A percentile compares a stretch with the other conserved stretches of the same genome.
Evolutionary conservation across 345 rosid species (phyloP).

Genomic region (Murraya paniculata): DNA sequence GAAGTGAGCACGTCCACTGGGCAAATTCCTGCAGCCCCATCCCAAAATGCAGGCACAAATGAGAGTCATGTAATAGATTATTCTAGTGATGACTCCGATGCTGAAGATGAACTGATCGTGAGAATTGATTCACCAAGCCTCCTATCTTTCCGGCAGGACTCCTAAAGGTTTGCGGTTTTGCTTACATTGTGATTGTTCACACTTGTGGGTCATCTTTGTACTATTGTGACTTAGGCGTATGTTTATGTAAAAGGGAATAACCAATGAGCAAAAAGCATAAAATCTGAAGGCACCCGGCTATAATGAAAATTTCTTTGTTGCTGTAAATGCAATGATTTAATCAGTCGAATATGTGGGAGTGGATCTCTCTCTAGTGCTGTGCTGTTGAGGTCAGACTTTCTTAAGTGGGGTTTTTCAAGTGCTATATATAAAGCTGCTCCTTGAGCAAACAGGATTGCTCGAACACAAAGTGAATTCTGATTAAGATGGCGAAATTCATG

Average conservation of each 20-base stretch:
- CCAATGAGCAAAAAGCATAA: neutral
- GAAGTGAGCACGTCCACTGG: conserved; percentile 17
- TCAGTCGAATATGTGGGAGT: neutral
- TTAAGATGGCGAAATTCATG: neutral
- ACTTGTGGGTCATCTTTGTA: neutral
- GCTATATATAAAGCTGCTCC: no score
- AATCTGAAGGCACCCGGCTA: neutral
- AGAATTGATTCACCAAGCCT: conserved; percentile 80
- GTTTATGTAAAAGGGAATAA: neutral
- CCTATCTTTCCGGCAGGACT: conserved; percentile 52
- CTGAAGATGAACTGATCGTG: conserved; percentile 54
- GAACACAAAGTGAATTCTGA: no score
- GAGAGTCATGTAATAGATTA: conserved; percentile 17
- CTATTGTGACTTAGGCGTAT: neutral
- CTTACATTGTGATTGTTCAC: neutral
- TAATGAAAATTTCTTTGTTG: neutral
- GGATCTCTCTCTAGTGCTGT: no score
- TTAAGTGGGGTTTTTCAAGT: no score
- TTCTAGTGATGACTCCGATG: conserved; percentile 61
- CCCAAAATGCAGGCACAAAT: conserved; percentile 14
- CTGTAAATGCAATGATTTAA: neutral
- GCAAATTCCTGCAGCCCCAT: conserved; percentile 11
- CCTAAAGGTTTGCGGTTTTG: conserved; percentile 17
- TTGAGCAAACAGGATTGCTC: no score
- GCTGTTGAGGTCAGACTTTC: no score